phyloP scores from a whole-genome alignment of 1,139 yeast species.

The Protomyces gravidus region DNA sequence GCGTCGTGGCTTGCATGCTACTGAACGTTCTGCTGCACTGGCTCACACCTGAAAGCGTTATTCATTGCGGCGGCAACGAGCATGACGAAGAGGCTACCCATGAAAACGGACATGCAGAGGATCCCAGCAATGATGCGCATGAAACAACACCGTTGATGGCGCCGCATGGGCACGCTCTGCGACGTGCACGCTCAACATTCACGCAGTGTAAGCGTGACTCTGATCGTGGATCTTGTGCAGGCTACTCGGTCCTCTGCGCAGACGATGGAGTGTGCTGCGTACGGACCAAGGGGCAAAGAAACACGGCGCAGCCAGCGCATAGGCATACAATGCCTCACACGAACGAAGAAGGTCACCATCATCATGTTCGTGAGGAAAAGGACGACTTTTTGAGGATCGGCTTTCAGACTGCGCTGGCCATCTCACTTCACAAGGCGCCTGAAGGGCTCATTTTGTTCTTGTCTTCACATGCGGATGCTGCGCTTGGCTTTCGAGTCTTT shows the following conservation, averaged over 20 bases:
- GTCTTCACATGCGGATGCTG: conserved; percentile 67
- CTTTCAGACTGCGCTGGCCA: conserved; percentile 80
- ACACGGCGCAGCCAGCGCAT: conserved; percentile 49
- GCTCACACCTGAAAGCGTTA: conserved; percentile 23
- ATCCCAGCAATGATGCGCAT: neutral
- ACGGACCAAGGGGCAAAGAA: neutral
- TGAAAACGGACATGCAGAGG: neutral
- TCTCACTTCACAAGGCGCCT: conserved; percentile 84
- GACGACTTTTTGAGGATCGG: conserved; percentile 76
- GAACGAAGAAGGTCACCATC: conserved; percentile 6
- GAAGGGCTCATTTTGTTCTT: conserved; percentile 89
- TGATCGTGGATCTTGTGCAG: neutral
- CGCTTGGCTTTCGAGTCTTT: conserved; percentile 73
- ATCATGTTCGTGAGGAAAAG: neutral
- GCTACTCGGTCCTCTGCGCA: neutral
- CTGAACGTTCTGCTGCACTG: conserved; percentile 56
- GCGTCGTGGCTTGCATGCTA: conserved; percentile 51
- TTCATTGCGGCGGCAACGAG: conserved; percentile 27
- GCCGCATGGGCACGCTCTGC: neutral
- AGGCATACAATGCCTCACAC: conserved; percentile 60
- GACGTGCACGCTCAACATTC: neutral
- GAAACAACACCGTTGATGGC: neutral
- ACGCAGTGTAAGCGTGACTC: neutral
- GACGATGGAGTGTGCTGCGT: neutral
- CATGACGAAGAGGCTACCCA: neutral